Percentiles rank a stretch among this genome's conserved stretches.
phyloP scores from a whole-genome alignment of 73 alveolate genomes.

The Paramecium bursaria region DNA sequence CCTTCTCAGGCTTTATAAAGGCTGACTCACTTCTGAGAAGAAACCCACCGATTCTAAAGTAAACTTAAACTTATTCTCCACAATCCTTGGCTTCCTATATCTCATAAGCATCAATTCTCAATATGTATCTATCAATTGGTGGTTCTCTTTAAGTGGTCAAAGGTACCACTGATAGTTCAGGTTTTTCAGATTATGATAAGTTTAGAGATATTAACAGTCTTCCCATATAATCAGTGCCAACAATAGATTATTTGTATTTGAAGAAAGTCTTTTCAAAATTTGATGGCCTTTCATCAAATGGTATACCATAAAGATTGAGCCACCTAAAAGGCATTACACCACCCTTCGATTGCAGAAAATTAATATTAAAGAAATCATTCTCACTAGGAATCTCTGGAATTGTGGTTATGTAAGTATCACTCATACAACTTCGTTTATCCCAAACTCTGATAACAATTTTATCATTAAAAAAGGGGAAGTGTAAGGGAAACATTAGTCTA shows the following conservation, averaged over 20 bases:
- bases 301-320: constrained; percentile 89
- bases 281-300: constrained; percentile 77
- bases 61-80: constrained; percentile 78
- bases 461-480: constrained; percentile 88
- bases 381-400: constrained; percentile 91
- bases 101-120: constrained; percentile 84
- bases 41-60: constrained; percentile 76
- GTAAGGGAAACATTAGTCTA: constrained; percentile 85
- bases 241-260: constrained; percentile 68
- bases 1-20: constrained; percentile 54
- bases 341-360: constrained; percentile 82
- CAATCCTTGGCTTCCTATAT: constrained; percentile 77
- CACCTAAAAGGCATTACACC: constrained; percentile 90
- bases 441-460: constrained; percentile 90
- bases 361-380: constrained; percentile 84
- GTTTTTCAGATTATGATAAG: constrained; percentile 82
- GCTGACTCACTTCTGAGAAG: constrained; percentile 51
- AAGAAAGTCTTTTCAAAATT: constrained; percentile 1
- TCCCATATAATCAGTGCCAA: constrained; percentile 89
- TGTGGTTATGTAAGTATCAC: constrained; percentile 85
- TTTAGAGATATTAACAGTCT: constrained; percentile 85
- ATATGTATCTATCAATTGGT: constrained; percentile 62
- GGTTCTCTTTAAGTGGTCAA: constrained; percentile 88
- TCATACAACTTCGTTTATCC: constrained; percentile 77
- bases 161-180: constrained; percentile 76